Evolutionary conservation across 495 filamentous ascomycete species (phyloP).

Genomic region (Terfezia claveryi): DNA sequence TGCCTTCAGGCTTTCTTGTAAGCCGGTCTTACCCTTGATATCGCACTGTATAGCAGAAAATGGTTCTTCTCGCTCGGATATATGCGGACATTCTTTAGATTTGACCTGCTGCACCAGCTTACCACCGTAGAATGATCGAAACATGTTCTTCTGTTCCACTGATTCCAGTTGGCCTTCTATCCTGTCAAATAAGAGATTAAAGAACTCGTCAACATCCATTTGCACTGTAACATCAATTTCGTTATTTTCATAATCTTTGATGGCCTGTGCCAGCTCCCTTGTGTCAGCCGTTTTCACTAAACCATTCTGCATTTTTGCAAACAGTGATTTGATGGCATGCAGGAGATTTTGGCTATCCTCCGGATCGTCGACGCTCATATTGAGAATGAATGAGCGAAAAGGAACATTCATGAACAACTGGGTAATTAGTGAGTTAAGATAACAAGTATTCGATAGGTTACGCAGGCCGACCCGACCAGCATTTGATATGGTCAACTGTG

Average conservation of each 20-base stretch:
- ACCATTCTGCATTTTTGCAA: slow-evolving; percentile 67
- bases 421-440: slow-evolving; percentile 84
- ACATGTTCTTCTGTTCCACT: slow-evolving; percentile 43
- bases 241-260: slow-evolving; percentile 64
- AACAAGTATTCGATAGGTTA: slow-evolving; percentile 93
- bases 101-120: slow-evolving; percentile 86
- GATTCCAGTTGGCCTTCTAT: slow-evolving; percentile 66
- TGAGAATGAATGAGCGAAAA: slow-evolving; percentile 70
- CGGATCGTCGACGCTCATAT: slow-evolving; percentile 32
- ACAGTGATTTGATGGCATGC: slow-evolving; percentile 54
- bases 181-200: slow-evolving; percentile 75
- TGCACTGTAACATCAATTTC: slow-evolving; percentile 73
- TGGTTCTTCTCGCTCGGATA: slow-evolving; percentile 71
- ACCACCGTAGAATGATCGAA: slow-evolving; percentile 74
- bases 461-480: slow-evolving; percentile 63
- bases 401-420: slow-evolving; percentile 92
- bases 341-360: slow-evolving; percentile 43
- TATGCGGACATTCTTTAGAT: slow-evolving; percentile 81
- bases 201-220: slow-evolving; percentile 98
- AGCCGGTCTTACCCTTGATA: slow-evolving; percentile 70
- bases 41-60: slow-evolving; percentile 95
- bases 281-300: slow-evolving; percentile 52
- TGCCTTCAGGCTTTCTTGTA: slow-evolving; percentile 73
- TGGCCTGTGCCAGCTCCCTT: slow-evolving; percentile 43
- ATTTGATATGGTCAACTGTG: slow-evolving; percentile 40